A percentile compares a stretch with the other conserved stretches of the same genome.
phyloP scores from a whole-genome alignment of 208 protist species.

The Acanthamoeba castellanii region DNA sequence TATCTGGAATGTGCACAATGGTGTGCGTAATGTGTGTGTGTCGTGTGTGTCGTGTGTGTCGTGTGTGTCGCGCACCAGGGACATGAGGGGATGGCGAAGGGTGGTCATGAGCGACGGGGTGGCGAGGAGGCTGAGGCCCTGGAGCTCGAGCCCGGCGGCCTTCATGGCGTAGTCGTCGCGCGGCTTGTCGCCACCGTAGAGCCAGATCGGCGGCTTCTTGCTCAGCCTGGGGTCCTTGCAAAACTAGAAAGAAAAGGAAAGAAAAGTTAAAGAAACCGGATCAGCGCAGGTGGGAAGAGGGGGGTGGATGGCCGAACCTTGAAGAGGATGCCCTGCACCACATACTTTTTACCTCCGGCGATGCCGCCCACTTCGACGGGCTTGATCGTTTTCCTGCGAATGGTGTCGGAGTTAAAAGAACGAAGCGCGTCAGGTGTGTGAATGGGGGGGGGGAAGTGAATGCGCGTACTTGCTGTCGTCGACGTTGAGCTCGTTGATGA shows the following conservation, averaged over 20 bases:
- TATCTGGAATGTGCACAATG: not conserved
- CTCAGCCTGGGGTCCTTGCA: conserved; percentile 25
- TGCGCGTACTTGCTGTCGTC: conserved; percentile 10
- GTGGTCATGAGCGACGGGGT: not conserved
- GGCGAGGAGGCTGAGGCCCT: conserved; percentile 38
- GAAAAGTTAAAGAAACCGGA: not conserved
- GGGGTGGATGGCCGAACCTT: conserved; percentile 5
- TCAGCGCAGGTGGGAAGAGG: not conserved
- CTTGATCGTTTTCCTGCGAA: conserved; percentile 61
- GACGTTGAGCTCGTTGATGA: conserved; percentile 24
- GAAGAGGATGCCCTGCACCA: conserved; percentile 54
- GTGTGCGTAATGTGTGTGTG: not conserved
- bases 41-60: too few relatives aligned
- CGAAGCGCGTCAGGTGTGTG: not conserved
- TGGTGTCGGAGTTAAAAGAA: not conserved
- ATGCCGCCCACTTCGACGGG: conserved; percentile 47
- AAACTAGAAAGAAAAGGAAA: not conserved
- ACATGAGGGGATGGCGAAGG: conserved; percentile 25
- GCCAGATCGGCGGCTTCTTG: conserved; percentile 50
- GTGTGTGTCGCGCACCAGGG: conserved; percentile 2
- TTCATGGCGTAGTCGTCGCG: conserved; percentile 63
- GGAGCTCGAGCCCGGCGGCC: conserved; percentile 42
- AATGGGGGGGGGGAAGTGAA: not conserved
- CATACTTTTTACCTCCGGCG: conserved; percentile 33
- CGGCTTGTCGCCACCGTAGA: conserved; percentile 31